Conservation (phyloP, 768 basidiomycete genomes). For the Candolleomyces eurysporus region DNA sequence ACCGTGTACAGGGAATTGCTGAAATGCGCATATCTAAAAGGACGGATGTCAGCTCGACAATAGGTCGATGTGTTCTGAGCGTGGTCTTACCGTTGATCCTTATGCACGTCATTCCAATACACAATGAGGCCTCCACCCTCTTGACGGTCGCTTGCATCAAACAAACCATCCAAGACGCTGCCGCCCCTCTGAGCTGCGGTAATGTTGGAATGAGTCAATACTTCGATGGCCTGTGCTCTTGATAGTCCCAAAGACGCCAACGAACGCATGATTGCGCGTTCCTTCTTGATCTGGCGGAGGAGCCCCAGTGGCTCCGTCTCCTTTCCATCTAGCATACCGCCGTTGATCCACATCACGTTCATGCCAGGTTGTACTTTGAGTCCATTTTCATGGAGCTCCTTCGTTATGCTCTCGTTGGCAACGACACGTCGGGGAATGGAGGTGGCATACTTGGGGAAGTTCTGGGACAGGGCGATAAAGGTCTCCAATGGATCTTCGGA, state of each 20-base stretch:
- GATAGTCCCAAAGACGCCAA: slow-evolving; percentile 63
- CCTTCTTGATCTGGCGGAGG: slow-evolving; percentile 68
- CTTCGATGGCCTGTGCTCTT: slow-evolving; percentile 62
- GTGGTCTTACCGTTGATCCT: slow-evolving; percentile 61
- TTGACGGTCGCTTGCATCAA: slow-evolving; percentile 84
- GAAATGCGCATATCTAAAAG: slow-evolving; percentile 50
- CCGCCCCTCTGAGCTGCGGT: slow-evolving; percentile 47
- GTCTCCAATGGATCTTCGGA: slow-evolving; percentile 53
- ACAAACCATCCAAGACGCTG: slow-evolving; percentile 64
- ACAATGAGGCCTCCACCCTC: slow-evolving; percentile 75
- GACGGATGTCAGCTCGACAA: not conserved
- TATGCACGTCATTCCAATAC: slow-evolving; percentile 93
- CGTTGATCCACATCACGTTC: slow-evolving; percentile 80
- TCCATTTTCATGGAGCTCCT: slow-evolving; percentile 60
- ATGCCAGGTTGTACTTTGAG: slow-evolving; percentile 49
- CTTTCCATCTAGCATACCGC: slow-evolving; percentile 52
- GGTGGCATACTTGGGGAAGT: slow-evolving; percentile 86
- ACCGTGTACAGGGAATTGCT: slow-evolving; percentile 42
- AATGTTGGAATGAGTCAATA: slow-evolving; percentile 67
- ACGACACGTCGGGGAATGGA: slow-evolving; percentile 69
- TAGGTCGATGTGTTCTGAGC: slow-evolving; percentile 4
- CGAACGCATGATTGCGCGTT: slow-evolving; percentile 58
- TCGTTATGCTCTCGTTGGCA: slow-evolving; percentile 44
- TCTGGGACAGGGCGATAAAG: slow-evolving; percentile 71
- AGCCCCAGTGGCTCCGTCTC: slow-evolving; percentile 75